Conservation (phyloP, 495 filamentous ascomycete genomes). For the Extremus antarcticus region DNA sequence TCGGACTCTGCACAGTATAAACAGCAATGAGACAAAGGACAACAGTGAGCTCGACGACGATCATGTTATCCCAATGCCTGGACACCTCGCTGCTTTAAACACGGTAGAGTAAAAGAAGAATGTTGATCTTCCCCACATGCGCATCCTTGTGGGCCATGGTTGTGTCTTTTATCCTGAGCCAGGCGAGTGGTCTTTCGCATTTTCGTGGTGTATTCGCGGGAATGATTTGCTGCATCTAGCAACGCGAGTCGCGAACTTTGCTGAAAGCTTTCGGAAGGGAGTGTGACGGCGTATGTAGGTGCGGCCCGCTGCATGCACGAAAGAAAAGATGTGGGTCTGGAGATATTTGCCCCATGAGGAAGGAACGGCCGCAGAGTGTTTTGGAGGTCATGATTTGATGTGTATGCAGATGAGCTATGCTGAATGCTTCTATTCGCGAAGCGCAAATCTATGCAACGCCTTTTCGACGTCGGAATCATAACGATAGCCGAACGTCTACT, state of each 20-base stretch:
- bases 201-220: neutral
- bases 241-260: neutral
- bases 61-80: too few species aligned
- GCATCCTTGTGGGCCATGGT: too few species aligned
- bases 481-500: too few species aligned
- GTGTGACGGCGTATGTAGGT: neutral
- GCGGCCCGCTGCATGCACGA: neutral
- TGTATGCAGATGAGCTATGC: too few species aligned
- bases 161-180: neutral
- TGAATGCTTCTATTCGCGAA: too few species aligned
- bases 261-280: neutral
- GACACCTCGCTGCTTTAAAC: too few species aligned
- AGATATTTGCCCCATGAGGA: neutral
- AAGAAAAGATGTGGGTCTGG: neutral
- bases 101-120: too few species aligned
- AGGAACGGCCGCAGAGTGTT: neutral
- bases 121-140: too few species aligned
- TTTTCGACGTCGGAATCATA: too few species aligned
- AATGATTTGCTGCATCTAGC: neutral
- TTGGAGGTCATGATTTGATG: too few species aligned
- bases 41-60: neutral
- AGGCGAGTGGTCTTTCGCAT: neutral
- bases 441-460: too few species aligned
- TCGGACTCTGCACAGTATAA: neutral
- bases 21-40: neutral